A percentile compares a stretch with the other conserved stretches of the same genome.
These are phyloP conservation scores for Nakazawaea peltata DNA, from an alignment of 805 yeast species.

Conservation along the genomic window DNA sequence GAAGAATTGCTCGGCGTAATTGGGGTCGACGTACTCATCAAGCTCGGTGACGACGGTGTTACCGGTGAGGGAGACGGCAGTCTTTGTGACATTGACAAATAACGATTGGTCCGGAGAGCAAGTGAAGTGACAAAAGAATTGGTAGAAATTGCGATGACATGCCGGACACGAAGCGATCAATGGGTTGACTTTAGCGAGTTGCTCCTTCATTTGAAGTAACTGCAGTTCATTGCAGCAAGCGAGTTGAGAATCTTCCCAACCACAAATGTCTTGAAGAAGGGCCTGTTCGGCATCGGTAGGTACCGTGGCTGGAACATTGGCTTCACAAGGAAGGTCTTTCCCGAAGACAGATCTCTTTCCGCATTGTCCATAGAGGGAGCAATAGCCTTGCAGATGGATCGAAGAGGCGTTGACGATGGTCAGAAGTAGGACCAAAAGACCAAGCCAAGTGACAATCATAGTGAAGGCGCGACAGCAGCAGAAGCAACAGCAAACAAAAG, in stretches of 20 bases:
- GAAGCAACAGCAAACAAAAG: too few relatives aligned
- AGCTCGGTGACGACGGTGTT: constrained; percentile 63
- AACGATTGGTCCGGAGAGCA: constrained; percentile 80
- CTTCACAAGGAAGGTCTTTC: constrained; percentile 70
- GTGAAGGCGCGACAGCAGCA: too few relatives aligned
- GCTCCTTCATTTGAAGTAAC: constrained; percentile 42
- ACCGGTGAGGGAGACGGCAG: constrained; percentile 38
- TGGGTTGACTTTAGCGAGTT: constrained; percentile 68
- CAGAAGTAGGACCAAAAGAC: neutral
- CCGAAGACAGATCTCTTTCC: constrained; percentile 82
- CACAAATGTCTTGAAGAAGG: constrained; percentile 57
- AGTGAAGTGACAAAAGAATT: constrained; percentile 79
- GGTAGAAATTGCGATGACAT: constrained; percentile 76
- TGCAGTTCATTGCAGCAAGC: constrained; percentile 74
- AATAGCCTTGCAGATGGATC: constrained; percentile 33
- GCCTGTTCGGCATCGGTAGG: constrained; percentile 38
- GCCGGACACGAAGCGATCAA: constrained; percentile 91
- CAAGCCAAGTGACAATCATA: too few relatives aligned
- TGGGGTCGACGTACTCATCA: constrained; percentile 49
- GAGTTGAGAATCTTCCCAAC: constrained; percentile 44
- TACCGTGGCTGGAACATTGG: constrained; percentile 36
- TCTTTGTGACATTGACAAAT: constrained; percentile 60
- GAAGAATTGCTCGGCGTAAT: constrained; percentile 56
- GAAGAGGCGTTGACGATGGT: constrained; percentile 1
- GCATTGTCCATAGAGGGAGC: constrained; percentile 57